Base-by-base conservation (phyloP, 1,139 yeast species). In the Debaryomyces udenii region DNA sequence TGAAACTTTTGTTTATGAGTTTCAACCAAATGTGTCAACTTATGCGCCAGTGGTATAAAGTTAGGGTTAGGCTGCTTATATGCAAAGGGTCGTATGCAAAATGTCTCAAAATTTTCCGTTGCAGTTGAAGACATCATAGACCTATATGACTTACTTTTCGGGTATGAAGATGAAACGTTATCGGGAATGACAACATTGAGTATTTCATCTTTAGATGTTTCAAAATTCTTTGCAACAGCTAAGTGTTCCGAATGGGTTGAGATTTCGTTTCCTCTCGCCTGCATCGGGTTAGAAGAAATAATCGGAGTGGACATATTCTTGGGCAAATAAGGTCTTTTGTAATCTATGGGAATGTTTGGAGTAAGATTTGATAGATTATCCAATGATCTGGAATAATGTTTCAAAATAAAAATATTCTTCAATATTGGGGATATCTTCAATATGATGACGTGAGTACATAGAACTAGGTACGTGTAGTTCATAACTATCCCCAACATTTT, bases 31-130 rank as follows among this genome's bases (percentile, higher is more conserved):
- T 28, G 27, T 22, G 33, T 11, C 31, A 27, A 35, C 38, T 34
- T 34, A n/a, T 16, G 16, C 27, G 43, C 28, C 22, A 27, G 31
- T 6, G 42, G 27, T 22, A 31, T 23, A 22, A 31, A 18, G 27
- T 44, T 37, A 38, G 33, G 30, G 29, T 15, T 41, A 13, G 47
- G 50, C 27, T 42, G 44, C 41, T 45, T 61, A 40, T 66, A 66
- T 39, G 61, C 64, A 51, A 67, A 72, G 18, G 70, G 70, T 39
- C 60, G 66, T 44, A 66, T 61, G 45, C 81, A 75, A 46, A 76
- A 80, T 42, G 67, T 76, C 51, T 79, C 81, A 51, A 81, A 80
- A 51, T 81, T 81, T 44, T 75, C 77, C 3, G 76, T 70, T 4
- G 80, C 79, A 9, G 78, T 73, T 13, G 76, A 62, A 10, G 37